Conservation (phyloP, 202 grass and related monocot genomes). For the Setaria viridis region DNA sequence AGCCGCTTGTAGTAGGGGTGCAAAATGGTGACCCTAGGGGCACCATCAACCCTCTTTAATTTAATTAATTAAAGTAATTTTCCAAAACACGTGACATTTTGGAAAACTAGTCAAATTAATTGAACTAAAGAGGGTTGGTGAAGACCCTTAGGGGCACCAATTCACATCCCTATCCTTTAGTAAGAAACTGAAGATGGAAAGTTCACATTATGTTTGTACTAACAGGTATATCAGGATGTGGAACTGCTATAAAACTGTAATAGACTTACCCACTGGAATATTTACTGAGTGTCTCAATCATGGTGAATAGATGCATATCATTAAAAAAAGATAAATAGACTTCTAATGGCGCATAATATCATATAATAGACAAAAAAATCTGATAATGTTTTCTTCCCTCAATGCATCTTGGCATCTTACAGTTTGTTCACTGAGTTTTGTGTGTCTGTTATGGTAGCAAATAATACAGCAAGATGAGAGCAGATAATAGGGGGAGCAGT, state of each 20-base stretch:
- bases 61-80: too few species aligned
- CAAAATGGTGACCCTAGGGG: too few species aligned
- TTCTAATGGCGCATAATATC: neutral
- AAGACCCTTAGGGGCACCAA: neutral
- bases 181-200: constrained; percentile 32
- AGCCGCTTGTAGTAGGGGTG: neutral
- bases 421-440: neutral
- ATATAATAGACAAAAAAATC: neutral
- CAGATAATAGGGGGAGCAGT: neutral
- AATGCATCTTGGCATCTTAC: constrained; percentile 11
- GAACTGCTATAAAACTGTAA: constrained; percentile 9
- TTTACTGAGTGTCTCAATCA: constrained; percentile 19
- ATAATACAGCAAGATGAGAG: neutral
- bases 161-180: neutral
- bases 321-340: constrained; percentile 4
- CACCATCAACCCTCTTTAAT: too few species aligned
- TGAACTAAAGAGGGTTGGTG: neutral
- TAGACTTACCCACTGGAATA: neutral
- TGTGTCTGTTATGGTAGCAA: neutral
- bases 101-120: neutral
- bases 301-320: neutral
- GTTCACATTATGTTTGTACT: neutral
- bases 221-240: neutral
- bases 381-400: neutral
- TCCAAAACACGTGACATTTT: neutral